A percentile compares a stretch with the other conserved stretches of the same genome.
Conservation (phyloP, 2,329 filamentous ascomycete species). For the Pseudocercospora vitis region DNA sequence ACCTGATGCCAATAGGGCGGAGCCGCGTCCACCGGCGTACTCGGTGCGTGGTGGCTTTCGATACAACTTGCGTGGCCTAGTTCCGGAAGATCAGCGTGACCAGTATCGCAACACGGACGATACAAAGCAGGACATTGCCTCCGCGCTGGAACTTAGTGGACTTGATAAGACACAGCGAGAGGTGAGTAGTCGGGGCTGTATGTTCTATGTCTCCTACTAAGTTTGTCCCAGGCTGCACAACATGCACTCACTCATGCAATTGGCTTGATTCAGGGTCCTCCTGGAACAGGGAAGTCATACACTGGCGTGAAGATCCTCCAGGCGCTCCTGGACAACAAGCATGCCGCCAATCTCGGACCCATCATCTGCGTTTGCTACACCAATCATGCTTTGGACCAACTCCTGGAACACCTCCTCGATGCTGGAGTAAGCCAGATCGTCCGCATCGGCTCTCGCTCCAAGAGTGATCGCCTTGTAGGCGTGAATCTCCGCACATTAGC, state of each 20-base stretch:
- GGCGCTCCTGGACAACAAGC: conserved; percentile 52
- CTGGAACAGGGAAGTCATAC: conserved; percentile 75
- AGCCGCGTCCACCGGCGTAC: conserved; percentile 48
- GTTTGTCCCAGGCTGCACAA: conserved; percentile 56
- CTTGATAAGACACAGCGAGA: conserved; percentile 60
- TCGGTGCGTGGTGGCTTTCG: conserved; percentile 50
- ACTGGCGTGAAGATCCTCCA: conserved; percentile 65
- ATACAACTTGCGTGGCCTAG: conserved; percentile 39
- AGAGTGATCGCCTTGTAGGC: conserved; percentile 53
- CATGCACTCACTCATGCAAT: conserved; percentile 55
- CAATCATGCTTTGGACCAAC: conserved; percentile 57
- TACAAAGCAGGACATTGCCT: conserved; percentile 12
- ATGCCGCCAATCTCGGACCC: conserved; percentile 59
- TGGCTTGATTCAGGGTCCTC: conserved; percentile 69
- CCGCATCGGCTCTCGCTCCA: conserved; percentile 61
- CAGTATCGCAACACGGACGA: too few relatives aligned
- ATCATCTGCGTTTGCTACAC: conserved; percentile 53
- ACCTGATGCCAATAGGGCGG: conserved; percentile 36
- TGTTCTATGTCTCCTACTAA: too few relatives aligned
- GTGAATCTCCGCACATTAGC: conserved; percentile 52
- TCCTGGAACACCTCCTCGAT: conserved; percentile 61
- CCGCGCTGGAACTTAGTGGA: conserved; percentile 35
- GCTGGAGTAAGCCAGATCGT: conserved; percentile 56
- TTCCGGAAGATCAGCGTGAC: conserved; percentile 34
- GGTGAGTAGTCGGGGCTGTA: too few relatives aligned